phyloP scores from a whole-genome alignment of 192 early-diverging fungal species.

The Lunasporangiospora selenospora region DNA sequence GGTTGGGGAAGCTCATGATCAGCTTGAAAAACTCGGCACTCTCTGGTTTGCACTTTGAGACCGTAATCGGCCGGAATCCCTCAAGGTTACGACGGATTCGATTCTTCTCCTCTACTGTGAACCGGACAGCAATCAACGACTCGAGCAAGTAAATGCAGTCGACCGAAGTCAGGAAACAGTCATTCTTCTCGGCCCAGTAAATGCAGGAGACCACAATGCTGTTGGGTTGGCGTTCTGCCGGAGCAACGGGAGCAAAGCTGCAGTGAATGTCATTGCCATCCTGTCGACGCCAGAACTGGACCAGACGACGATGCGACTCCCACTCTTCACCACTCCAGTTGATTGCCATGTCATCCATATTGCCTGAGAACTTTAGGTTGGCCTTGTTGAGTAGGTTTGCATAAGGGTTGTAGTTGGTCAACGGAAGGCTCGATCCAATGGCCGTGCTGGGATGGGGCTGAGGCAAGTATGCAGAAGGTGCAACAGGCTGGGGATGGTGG shows the following conservation, averaged over 20 bases:
- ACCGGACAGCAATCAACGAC: conserved; percentile 72
- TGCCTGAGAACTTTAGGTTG: conserved; percentile 50
- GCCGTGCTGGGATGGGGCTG: conserved; percentile 32
- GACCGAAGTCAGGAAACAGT: conserved; percentile 79
- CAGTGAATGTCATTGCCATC: conserved; percentile 67
- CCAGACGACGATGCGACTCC: conserved; percentile 66
- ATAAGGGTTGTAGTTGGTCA: conserved; percentile 27
- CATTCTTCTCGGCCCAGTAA: conserved; percentile 72
- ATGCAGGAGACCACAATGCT: conserved; percentile 80
- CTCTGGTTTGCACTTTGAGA: conserved; percentile 79
- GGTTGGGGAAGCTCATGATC: conserved; percentile 84
- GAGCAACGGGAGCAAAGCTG: conserved; percentile 63
- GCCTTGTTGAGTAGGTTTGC: conserved; percentile 34
- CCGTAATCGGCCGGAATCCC: conserved; percentile 77
- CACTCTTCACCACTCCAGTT: conserved; percentile 73
- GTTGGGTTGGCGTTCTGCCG: conserved; percentile 62
- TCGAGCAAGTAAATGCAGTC: conserved; percentile 78
- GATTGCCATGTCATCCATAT: conserved; percentile 69
- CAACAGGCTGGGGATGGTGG: conserved; percentile 36
- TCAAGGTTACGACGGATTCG: conserved; percentile 87
- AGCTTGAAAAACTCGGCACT: conserved; percentile 78
- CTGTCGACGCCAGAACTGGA: conserved; percentile 76
- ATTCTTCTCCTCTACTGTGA: conserved; percentile 87
- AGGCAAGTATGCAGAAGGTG: conserved; percentile 34
- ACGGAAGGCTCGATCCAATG: conserved; percentile 5